Evolutionary conservation across 805 yeast genomes (phyloP).

Genomic region (Maudiozyma turicensis): DNA sequence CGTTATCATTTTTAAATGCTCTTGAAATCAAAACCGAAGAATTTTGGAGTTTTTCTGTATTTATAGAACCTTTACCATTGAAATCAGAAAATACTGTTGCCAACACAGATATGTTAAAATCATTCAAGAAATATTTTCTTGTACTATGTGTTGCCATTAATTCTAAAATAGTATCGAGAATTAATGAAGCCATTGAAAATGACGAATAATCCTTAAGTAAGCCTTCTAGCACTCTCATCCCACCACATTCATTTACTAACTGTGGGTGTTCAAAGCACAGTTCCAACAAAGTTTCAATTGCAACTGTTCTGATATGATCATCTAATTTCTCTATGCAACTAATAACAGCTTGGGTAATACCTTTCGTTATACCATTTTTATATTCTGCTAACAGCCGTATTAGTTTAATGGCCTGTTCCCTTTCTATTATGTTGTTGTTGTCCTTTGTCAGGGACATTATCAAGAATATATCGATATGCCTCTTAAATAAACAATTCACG

Average conservation of each 20-base stretch:
- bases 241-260: conserved; percentile 37
- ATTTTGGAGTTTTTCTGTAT: conserved; percentile 47
- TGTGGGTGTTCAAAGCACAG: conserved; percentile 38
- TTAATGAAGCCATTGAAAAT: conserved; percentile 18
- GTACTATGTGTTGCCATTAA: conserved; percentile 23
- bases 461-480: conserved; percentile 53
- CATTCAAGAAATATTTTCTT: conserved; percentile 35
- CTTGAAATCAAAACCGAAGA: conserved; percentile 49
- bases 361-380: conserved; percentile 51
- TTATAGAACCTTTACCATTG: conserved; percentile 38
- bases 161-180: conserved; percentile 22
- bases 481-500: conserved; percentile 40
- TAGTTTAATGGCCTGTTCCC: conserved; percentile 68
- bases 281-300: conserved; percentile 51
- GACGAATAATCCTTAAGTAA: conserved; percentile 21
- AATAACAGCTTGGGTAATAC: conserved; percentile 58
- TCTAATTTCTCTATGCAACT: conserved; percentile 50
- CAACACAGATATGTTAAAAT: conserved; percentile 52
- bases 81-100: conserved; percentile 65
- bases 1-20: conserved; percentile 66
- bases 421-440: conserved; percentile 45
- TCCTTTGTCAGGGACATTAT: conserved; percentile 57
- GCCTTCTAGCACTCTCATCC: conserved; percentile 33
- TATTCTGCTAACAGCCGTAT: conserved; percentile 51
- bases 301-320: conserved; percentile 41